Evolutionary conservation across 768 basidiomycete genomes (phyloP).

Genomic region (Plicaturopsis crispa): DNA sequence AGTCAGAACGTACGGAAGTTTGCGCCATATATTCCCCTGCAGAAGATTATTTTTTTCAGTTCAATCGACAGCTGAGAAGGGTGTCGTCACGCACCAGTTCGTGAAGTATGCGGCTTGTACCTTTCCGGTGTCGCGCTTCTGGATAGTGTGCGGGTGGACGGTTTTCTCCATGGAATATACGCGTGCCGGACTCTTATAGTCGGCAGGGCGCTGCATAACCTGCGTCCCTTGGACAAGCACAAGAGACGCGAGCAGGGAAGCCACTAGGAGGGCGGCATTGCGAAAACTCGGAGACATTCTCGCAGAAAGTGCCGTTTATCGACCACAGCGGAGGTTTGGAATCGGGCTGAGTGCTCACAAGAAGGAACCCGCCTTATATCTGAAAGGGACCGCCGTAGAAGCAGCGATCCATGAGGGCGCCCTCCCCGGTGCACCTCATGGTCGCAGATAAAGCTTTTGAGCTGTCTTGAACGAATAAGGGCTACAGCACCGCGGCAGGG

Average conservation of each 20-base stretch:
- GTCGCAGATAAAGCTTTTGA: no score
- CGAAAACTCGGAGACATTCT: neutral
- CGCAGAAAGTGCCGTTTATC: neutral
- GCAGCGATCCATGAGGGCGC: no score
- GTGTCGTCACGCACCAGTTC: no score
- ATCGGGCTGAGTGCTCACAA: no score
- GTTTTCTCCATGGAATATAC: conserved; percentile 23
- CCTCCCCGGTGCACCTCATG: no score
- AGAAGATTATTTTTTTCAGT: conserved; percentile 3
- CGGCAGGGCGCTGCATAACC: conserved; percentile 44
- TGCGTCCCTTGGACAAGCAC: conserved; percentile 32
- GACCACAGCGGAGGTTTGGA: no score
- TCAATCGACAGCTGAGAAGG: no score
- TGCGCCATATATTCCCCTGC: conserved; percentile 49
- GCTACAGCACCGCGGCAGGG: no score
- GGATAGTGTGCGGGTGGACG: conserved; percentile 31
- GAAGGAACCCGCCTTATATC: no score
- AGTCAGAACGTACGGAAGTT: conserved; percentile 44
- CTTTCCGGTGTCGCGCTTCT: conserved; percentile 25
- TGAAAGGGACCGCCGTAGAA: no score
- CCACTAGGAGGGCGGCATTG: neutral
- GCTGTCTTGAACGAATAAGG: no score
- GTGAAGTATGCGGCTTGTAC: conserved; percentile 42
- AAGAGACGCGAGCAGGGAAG: conserved; percentile 7
- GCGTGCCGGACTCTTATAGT: conserved; percentile 33